phyloP scores from a whole-genome alignment of 2,329 filamentous ascomycete genomes.

The Colletotrichum cereale region DNA sequence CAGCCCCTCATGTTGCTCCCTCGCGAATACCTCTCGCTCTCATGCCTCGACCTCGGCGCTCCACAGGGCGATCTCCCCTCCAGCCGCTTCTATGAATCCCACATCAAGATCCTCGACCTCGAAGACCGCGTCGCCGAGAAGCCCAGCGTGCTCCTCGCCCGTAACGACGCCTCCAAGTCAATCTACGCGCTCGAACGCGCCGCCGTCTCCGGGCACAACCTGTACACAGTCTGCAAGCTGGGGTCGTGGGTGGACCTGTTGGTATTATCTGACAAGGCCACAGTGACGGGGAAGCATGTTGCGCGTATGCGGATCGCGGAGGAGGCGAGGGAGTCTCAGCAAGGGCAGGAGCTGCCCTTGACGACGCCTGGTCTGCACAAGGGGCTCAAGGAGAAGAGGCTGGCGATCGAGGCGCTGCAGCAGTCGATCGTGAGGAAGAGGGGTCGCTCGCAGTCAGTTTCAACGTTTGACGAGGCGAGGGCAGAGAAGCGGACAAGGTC shows the following conservation, averaged over 20 bases:
- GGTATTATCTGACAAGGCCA: constrained; percentile 63
- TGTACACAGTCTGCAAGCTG: constrained; percentile 78
- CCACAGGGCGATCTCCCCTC: constrained; percentile 64
- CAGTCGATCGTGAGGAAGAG: constrained; percentile 67
- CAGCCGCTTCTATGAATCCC: constrained; percentile 70
- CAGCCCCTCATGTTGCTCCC: constrained; percentile 73
- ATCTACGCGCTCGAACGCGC: constrained; percentile 77
- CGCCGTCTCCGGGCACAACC: constrained; percentile 53
- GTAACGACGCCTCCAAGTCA: constrained; percentile 65
- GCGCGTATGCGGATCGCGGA: constrained; percentile 45
- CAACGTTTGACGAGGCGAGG: constrained; percentile 48
- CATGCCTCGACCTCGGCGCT: constrained; percentile 68
- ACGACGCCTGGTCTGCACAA: constrained; percentile 62
- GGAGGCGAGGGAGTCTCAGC: constrained; percentile 34
- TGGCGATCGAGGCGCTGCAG: constrained; percentile 74
- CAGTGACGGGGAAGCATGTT: constrained; percentile 56
- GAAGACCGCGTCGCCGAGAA: constrained; percentile 69
- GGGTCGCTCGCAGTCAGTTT: constrained; percentile 58
- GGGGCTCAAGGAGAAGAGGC: constrained; percentile 66
- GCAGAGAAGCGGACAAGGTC: constrained; percentile 38
- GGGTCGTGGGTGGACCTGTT: constrained; percentile 74
- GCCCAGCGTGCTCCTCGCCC: constrained; percentile 71
- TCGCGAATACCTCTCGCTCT: constrained; percentile 71
- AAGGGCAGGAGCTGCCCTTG: constrained; percentile 43
- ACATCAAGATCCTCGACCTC: constrained; percentile 73